Evolutionary conservation across 2,329 filamentous ascomycete species (phyloP).

Genomic region (Microcyclospora tardicrescens): DNA sequence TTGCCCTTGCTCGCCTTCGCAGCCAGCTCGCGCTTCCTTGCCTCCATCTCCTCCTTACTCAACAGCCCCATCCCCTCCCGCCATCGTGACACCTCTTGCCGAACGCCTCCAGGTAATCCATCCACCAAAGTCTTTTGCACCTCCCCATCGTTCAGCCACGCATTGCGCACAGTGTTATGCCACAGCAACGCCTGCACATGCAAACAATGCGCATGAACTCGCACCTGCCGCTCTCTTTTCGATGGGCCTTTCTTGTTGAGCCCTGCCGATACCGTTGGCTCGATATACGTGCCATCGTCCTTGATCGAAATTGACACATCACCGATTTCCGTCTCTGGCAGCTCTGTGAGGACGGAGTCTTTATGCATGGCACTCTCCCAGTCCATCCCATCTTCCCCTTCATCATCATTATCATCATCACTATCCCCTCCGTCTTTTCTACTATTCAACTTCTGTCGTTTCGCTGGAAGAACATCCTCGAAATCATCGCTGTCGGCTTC

Average conservation of each 20-base stretch:
- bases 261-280: slow-evolving; percentile 26
- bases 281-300: slow-evolving; percentile 27
- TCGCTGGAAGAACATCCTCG: slow-evolving; percentile 31
- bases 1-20: slow-evolving; percentile 24
- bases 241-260: slow-evolving; percentile 65
- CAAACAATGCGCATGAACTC: slow-evolving; percentile 69
- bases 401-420: slow-evolving; percentile 46
- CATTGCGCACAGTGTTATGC: slow-evolving; percentile 77
- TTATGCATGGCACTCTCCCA: slow-evolving; percentile 44
- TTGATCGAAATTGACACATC: slow-evolving; percentile 23
- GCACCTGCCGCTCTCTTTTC: slow-evolving; percentile 68
- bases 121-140: slow-evolving; percentile 64
- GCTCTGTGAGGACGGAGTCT: slow-evolving; percentile 10
- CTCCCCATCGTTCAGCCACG: slow-evolving; percentile 66
- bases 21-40: slow-evolving; percentile 24
- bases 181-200: slow-evolving; percentile 81
- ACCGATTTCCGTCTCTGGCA: slow-evolving; percentile 17
- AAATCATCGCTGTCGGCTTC: slow-evolving; percentile 37
- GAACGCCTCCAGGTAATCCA: slow-evolving; percentile 55
- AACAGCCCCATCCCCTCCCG: slow-evolving; percentile 51
- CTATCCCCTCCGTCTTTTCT: slow-evolving; percentile 29
- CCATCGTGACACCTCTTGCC: slow-evolving; percentile 63
- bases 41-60: slow-evolving; percentile 25
- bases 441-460: slow-evolving; percentile 31
- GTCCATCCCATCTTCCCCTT: slow-evolving; percentile 47